Percentiles rank a stretch among this genome's conserved stretches.
Conservation (phyloP, 2,329 filamentous ascomycete species). For the Akanthomyces dipterigenus region DNA sequence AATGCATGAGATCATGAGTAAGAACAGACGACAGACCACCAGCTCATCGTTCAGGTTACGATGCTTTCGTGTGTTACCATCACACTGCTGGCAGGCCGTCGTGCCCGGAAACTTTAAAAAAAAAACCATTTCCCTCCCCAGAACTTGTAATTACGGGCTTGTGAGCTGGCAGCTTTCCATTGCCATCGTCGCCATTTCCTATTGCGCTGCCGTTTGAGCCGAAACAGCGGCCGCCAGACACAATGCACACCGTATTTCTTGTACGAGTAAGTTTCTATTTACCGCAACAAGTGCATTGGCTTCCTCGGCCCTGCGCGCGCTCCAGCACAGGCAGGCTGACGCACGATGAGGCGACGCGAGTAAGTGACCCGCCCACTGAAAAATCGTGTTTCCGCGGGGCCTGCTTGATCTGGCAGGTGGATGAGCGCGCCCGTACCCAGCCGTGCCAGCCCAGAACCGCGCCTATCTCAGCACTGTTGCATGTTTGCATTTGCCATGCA, state of each 20-base stretch:
- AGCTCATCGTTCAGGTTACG: neutral
- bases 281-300: neutral
- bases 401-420: constrained; percentile 6
- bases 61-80: neutral
- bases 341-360: constrained; percentile 2
- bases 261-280: neutral
- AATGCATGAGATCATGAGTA: neutral
- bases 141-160: neutral
- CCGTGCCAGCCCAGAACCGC: constrained; percentile 7
- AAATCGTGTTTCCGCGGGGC: constrained; percentile 2
- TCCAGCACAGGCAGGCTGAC: neutral
- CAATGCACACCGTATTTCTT: neutral
- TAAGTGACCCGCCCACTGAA: neutral
- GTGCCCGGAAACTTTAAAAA: too few species aligned
- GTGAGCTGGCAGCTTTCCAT: neutral
- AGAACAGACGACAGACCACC: neutral
- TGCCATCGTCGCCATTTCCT: neutral
- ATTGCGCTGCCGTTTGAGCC: neutral
- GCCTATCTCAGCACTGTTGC: neutral
- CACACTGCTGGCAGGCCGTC: too few species aligned
- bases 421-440: neutral
- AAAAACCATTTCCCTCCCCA: too few species aligned
- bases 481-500: neutral
- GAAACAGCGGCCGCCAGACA: neutral
- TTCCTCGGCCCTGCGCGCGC: neutral